Evolutionary conservation across 108 stramenopile species (phyloP).

Genomic region (Cylindrotheca closterium): DNA sequence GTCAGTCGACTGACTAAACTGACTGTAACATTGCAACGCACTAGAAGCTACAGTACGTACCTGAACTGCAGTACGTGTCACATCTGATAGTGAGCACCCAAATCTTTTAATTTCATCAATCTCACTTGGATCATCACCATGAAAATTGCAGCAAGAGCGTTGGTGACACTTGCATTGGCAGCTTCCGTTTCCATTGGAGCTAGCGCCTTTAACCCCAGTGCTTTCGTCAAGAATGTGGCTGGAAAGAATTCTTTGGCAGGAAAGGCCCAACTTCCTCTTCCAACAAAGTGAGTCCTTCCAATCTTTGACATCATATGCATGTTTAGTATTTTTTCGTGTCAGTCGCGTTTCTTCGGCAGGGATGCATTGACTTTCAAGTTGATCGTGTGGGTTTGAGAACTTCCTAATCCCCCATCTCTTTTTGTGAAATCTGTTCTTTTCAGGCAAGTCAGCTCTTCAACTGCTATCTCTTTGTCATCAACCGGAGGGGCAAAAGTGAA

Average conservation of each 20-base stretch:
- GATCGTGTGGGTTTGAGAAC: too few relatives aligned
- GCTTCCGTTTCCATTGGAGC: constrained; percentile 51
- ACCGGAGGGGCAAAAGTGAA: constrained; percentile 59
- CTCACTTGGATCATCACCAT: not conserved
- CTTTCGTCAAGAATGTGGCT: constrained; percentile 26
- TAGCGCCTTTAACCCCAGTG: constrained; percentile 58
- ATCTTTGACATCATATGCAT: too few relatives aligned
- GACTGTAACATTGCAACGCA: too few relatives aligned
- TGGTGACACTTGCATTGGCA: constrained; percentile 69
- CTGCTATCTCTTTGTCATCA: constrained; percentile 29
- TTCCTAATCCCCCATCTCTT: too few relatives aligned
- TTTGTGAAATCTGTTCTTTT: constrained; percentile 4
- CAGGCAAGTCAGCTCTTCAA: constrained; percentile 28
- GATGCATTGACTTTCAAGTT: too few relatives aligned
- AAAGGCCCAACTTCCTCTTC: constrained; percentile 8
- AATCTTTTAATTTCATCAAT: too few relatives aligned
- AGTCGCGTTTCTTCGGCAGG: not conserved
- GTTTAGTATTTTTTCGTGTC: not conserved
- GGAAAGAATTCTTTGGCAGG: constrained; percentile 26
- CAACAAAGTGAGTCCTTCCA: constrained; percentile 35
- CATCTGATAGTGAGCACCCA: too few relatives aligned
- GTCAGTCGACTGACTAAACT: too few relatives aligned
- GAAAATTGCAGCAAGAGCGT: constrained; percentile 54
- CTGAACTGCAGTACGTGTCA: too few relatives aligned
- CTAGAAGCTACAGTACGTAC: too few relatives aligned